Percentiles rank a stretch among this genome's conserved stretches.
Conservation (phyloP, 139 green algal genomes). For the Gonium pectorale region DNA sequence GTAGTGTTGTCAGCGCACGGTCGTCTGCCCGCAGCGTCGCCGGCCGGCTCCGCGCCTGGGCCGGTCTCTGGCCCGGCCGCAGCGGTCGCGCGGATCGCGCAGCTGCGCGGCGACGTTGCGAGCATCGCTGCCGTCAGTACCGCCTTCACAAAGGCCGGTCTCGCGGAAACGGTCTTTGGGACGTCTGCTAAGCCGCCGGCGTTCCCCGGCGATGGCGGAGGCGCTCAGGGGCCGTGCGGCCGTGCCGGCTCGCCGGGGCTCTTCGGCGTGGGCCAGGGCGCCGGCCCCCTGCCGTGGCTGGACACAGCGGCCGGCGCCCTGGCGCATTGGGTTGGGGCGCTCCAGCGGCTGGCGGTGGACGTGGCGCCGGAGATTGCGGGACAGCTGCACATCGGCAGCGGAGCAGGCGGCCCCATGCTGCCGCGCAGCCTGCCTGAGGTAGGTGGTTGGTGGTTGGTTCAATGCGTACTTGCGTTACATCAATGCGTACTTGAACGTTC, state of each 20-base stretch:
- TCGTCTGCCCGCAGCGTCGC: too few relatives aligned
- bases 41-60: too few relatives aligned
- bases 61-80: background rate
- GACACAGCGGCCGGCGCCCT: background rate
- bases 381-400: constrained; percentile 9
- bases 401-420: background rate
- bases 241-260: too few relatives aligned
- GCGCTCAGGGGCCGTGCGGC: too few relatives aligned
- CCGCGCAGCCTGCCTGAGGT: too few relatives aligned
- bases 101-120: background rate
- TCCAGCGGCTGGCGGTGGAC: constrained; percentile 14
- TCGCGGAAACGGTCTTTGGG: background rate
- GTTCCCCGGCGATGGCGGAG: background rate
- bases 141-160: background rate
- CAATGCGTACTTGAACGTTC: too few relatives aligned
- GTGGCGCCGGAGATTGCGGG: constrained; percentile 29
- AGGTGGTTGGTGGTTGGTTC: too few relatives aligned
- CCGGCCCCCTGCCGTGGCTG: constrained; percentile 10
- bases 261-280: too few relatives aligned
- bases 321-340: background rate
- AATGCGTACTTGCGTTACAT: too few relatives aligned
- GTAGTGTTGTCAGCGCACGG: too few relatives aligned
- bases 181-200: too few relatives aligned
- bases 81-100: background rate
- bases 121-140: background rate